Evolutionary conservation across 257 asterid genomes (phyloP), one percentile per base, ranked within the genome.

Genomic region (Rehmannia glutinosa): DNA sequence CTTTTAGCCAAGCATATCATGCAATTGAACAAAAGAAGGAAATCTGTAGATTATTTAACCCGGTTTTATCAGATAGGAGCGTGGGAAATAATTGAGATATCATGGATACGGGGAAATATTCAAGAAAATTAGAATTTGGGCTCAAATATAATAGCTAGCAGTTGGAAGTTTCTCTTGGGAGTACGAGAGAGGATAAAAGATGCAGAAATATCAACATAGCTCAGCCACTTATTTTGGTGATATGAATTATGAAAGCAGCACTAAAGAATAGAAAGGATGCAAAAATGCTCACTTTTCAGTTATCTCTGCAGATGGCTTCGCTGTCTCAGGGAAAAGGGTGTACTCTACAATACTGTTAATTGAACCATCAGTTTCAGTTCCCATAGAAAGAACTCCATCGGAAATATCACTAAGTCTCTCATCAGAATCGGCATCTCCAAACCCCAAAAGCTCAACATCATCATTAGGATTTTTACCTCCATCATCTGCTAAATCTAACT

Each of bases 381-480:
- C 95, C 96, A 83, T 90, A 23, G 98, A 90, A 57, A 93, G 96
- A 77, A 80, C 96, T 8, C 99, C 82, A 79, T 93, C 99, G 28
- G 99, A 93, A 67, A 93, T 88, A 77, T 93, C 96, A 73, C 99
- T 93, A 17, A 93, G 86, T 68, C 97, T 85, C 81, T 88, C 96
- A 25, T 93, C 96, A 3, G 89, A 86, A 68, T 90, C 99, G 5
- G 72, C 88, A 66, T 88, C 99, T 64, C 90, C 97, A 8, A 90
- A 72, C 55, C 92, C 90, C 59, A 88, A 51, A 68, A 90, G 92
- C 70, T 81, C 97, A 12, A 77, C 64, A 24, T 94, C 97, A 1
- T 83, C 95, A 21, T 62, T 70, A 57, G 62, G 76, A 64, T 70
- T 76, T 77, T 76, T 83, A 62, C 43, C 71, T 55, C 68, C 82